phyloP scores from a whole-genome alignment of 139 green algal genomes.

The Chlamydomonas urium region DNA sequence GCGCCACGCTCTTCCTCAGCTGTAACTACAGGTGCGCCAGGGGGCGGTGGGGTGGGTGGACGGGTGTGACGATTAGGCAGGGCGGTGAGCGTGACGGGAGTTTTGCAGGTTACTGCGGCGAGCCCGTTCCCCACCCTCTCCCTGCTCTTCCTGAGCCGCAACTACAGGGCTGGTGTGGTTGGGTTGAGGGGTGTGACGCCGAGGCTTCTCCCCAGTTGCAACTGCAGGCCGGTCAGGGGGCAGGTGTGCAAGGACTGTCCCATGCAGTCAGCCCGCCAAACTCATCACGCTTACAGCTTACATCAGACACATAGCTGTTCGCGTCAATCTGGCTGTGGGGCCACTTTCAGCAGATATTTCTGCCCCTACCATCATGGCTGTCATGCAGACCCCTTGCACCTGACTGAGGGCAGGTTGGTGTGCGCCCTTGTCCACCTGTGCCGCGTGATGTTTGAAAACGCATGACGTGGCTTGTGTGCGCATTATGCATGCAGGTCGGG shows the following conservation, averaged over 20 bases:
- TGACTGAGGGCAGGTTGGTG: too few species aligned
- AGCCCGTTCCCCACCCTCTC: too few species aligned
- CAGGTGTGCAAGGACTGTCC: not conserved
- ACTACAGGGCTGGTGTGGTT: too few species aligned
- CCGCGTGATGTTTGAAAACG: not conserved
- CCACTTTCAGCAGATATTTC: not conserved
- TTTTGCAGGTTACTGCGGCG: not conserved
- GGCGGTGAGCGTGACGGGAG: not conserved
- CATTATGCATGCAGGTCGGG: constrained; percentile 41
- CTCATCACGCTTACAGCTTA: not conserved
- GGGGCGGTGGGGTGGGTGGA: not conserved
- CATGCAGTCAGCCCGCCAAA: not conserved
- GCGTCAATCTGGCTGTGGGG: not conserved
- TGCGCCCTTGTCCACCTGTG: not conserved
- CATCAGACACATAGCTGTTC: not conserved
- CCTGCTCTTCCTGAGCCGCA: too few species aligned
- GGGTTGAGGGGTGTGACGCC: not conserved
- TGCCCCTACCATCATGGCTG: not conserved
- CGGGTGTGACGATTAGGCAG: not conserved
- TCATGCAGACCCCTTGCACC: not conserved
- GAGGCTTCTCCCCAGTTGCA: too few species aligned
- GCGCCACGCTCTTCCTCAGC: not conserved
- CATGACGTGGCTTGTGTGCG: not conserved
- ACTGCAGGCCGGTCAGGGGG: not conserved
- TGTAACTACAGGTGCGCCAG: constrained; percentile 16